These are phyloP conservation scores for Dalbergia oliveri DNA, from an alignment of 306 rosid species.

Conservation along the genomic window DNA sequence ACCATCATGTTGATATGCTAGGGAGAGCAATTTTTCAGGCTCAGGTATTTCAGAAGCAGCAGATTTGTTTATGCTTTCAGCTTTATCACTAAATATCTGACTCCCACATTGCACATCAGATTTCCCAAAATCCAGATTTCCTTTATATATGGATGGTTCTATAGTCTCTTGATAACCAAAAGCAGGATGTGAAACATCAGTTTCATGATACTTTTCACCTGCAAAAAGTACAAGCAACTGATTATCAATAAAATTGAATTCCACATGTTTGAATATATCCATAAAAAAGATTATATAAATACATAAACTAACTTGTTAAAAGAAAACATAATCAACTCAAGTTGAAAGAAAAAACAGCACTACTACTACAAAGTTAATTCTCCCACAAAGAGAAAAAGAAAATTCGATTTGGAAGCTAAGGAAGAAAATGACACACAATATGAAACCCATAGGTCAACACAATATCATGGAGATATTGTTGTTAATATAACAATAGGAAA, in stretches of 20 bases:
- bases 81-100: slow-evolving; percentile 48
- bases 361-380: neutral
- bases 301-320: slow-evolving; percentile 1
- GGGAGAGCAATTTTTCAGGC: slow-evolving; percentile 83
- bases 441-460: neutral
- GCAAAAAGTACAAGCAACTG: slow-evolving; percentile 41
- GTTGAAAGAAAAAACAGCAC: neutral
- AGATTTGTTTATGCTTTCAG: slow-evolving; percentile 54
- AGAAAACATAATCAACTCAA: slow-evolving; percentile 10
- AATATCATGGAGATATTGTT: neutral
- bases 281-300: slow-evolving; percentile 15
- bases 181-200: slow-evolving; percentile 44
- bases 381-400: neutral
- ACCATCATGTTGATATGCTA: slow-evolving; percentile 52
- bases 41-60: slow-evolving; percentile 67
- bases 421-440: neutral
- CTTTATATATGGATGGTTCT: slow-evolving; percentile 53
- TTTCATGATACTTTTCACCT: slow-evolving; percentile 58
- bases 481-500: slow-evolving; percentile 8
- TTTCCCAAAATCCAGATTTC: slow-evolving; percentile 53
- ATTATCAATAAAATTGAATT: slow-evolving; percentile 29
- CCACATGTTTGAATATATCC: slow-evolving; percentile 7
- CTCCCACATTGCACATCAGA: slow-evolving; percentile 53
- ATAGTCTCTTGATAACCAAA: slow-evolving; percentile 45
- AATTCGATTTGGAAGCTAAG: neutral